Percentiles rank a stretch among this genome's conserved stretches.
These are phyloP conservation scores for Oxytropis ochrocephala DNA, from an alignment of 306 rosid genomes.

Conservation along the genomic window DNA sequence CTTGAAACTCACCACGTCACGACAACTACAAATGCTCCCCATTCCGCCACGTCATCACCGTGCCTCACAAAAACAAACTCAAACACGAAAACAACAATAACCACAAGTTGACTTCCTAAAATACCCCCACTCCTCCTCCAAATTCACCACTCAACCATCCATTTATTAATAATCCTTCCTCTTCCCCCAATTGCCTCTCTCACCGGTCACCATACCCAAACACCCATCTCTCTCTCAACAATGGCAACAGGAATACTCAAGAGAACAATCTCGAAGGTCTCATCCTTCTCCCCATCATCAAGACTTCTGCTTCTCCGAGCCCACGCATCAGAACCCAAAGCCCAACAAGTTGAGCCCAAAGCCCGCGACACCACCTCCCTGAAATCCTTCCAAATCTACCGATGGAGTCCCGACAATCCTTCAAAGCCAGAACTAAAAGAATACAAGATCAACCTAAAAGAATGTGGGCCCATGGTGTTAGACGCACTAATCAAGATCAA, in stretches of 20 bases:
- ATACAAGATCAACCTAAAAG: slow-evolving; percentile 74
- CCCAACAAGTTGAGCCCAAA: slow-evolving; percentile 43
- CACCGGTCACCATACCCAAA: neutral
- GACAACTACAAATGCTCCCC: neutral
- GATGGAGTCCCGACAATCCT: slow-evolving; percentile 80
- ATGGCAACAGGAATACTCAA: slow-evolving; percentile 72
- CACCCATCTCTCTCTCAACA: neutral
- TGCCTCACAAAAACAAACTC: neutral
- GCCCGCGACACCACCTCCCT: slow-evolving; percentile 16
- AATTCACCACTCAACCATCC: neutral
- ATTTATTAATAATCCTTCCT: neutral
- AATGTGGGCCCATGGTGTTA: slow-evolving; percentile 97
- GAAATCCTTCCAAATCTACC: slow-evolving; percentile 85
- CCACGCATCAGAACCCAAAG: slow-evolving; percentile 56
- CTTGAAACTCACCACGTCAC: slow-evolving; percentile 20
- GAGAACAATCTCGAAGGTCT: slow-evolving; percentile 33
- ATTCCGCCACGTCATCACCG: slow-evolving; percentile 34
- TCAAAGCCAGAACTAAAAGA: slow-evolving; percentile 70
- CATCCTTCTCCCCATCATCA: slow-evolving; percentile 35
- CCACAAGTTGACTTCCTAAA: neutral
- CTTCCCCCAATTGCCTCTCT: neutral
- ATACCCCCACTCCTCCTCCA: neutral
- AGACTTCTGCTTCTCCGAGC: slow-evolving; percentile 34
- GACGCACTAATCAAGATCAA: slow-evolving; percentile 93
- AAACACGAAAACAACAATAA: slow-evolving; percentile 20